Percentiles rank a stretch among this genome's conserved stretches.
These are phyloP conservation scores for Botrytis hyacinthi DNA, from an alignment of 2,329 filamentous ascomycete genomes.

Conservation along the genomic window DNA sequence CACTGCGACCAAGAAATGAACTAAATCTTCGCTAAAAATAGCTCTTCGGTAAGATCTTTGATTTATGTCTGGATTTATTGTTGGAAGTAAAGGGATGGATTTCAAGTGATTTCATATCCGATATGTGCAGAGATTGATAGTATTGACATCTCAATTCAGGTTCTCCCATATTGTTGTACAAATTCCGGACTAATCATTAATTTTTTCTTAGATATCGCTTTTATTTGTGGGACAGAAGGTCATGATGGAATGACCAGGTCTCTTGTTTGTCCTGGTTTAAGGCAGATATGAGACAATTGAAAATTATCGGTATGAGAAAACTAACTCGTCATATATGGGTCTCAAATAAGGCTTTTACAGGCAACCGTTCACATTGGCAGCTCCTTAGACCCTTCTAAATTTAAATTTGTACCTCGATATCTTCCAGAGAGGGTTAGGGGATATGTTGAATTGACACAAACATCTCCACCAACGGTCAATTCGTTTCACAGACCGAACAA, in stretches of 20 bases:
- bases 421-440: background rate
- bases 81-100: background rate
- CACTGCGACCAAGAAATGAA: background rate
- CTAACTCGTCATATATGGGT: background rate
- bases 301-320: too few species aligned
- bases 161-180: background rate
- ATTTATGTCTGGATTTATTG: background rate
- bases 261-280: background rate
- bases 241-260: background rate
- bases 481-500: accelerated
- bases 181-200: too few species aligned
- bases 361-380: background rate
- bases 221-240: background rate
- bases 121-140: background rate
- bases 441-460: background rate
- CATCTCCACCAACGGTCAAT: background rate
- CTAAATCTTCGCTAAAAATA: background rate
- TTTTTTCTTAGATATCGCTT: background rate
- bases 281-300: too few species aligned
- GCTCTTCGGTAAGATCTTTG: background rate
- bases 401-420: background rate
- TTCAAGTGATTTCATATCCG: background rate
- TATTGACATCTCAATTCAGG: background rate
- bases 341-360: background rate
- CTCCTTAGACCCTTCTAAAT: background rate